phyloP scores from a whole-genome alignment of 208 protist species.

The Angomonas ambiguus region DNA sequence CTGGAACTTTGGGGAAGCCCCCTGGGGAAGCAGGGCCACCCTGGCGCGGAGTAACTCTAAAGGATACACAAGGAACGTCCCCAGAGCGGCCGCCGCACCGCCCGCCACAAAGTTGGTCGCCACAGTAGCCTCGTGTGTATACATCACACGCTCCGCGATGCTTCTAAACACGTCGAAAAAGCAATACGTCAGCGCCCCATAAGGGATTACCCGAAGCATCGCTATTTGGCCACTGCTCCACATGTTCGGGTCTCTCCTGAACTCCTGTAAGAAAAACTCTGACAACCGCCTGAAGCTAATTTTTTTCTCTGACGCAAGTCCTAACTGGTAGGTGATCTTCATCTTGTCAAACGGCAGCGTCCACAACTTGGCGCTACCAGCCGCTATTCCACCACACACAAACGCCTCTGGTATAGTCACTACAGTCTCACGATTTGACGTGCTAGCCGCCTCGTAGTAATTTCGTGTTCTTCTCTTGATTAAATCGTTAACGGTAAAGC shows the following conservation, averaged over 20 bases:
- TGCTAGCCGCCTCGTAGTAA: constrained; percentile 60
- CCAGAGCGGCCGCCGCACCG: constrained; percentile 73
- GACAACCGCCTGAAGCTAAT: neutral
- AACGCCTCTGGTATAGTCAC: constrained; percentile 74
- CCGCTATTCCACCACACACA: constrained; percentile 88
- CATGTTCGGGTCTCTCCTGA: constrained; percentile 66
- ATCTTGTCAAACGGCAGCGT: constrained; percentile 90
- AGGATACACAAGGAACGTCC: constrained; percentile 87
- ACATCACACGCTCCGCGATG: constrained; percentile 57
- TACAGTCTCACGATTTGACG: constrained; percentile 31
- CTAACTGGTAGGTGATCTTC: constrained; percentile 94
- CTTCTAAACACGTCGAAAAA: constrained; percentile 90
- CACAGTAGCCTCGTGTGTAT: constrained; percentile 62
- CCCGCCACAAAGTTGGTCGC: constrained; percentile 81
- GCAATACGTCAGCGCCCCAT: constrained; percentile 90
- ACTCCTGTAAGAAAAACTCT: constrained; percentile 38
- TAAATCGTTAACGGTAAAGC: constrained; percentile 91
- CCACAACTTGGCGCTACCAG: constrained; percentile 84
- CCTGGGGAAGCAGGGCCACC: constrained; percentile 43
- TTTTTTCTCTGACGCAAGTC: constrained; percentile 17
- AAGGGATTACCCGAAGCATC: constrained; percentile 91
- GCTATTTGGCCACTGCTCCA: constrained; percentile 89
- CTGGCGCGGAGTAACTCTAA: constrained; percentile 90
- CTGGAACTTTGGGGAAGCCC: constrained; percentile 36
- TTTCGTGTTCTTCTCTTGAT: constrained; percentile 69